Conservation (phyloP, 2,329 filamentous ascomycete genomes). For the Chaetomiaceae sp. region DNA sequence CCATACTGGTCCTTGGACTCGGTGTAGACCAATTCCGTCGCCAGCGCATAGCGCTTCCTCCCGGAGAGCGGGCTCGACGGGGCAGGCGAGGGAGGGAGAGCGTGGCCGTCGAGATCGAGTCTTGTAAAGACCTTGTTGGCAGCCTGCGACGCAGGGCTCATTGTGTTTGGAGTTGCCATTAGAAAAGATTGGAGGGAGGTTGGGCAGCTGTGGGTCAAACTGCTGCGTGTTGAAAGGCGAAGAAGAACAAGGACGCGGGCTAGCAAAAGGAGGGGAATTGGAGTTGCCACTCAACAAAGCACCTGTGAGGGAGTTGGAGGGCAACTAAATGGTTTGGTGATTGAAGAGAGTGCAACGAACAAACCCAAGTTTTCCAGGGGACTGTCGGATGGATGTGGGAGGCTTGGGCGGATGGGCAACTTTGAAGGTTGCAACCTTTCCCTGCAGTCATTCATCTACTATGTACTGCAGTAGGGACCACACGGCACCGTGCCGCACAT, state of each 20-base stretch:
- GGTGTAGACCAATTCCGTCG: conserved; percentile 94
- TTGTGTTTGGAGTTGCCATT: conserved; percentile 31
- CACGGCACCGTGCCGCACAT: background rate
- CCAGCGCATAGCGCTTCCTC: conserved; percentile 79
- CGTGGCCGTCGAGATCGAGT: conserved; percentile 76
- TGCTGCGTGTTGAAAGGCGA: background rate
- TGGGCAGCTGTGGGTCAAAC: conserved; percentile 2
- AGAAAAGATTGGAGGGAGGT: conserved; percentile 8
- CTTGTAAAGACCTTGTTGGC: conserved; percentile 52
- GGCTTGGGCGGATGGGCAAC: no score
- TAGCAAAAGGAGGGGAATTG: background rate
- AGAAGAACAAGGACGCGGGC: background rate
- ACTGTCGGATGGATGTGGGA: no score
- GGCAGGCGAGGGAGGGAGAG: conserved; percentile 85
- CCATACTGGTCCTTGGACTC: conserved; percentile 97
- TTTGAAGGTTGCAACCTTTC: no score
- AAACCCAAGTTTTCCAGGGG: background rate
- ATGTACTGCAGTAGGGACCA: no score
- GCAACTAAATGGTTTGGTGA: background rate
- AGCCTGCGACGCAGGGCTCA: conserved; percentile 37
- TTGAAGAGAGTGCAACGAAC: background rate
- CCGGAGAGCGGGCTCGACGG: conserved; percentile 85
- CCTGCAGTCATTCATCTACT: no score
- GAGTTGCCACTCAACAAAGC: background rate
- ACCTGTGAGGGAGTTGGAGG: background rate